Conservation (phyloP, 352 stramenopile species). For the Salisapilia sapeloensis region DNA sequence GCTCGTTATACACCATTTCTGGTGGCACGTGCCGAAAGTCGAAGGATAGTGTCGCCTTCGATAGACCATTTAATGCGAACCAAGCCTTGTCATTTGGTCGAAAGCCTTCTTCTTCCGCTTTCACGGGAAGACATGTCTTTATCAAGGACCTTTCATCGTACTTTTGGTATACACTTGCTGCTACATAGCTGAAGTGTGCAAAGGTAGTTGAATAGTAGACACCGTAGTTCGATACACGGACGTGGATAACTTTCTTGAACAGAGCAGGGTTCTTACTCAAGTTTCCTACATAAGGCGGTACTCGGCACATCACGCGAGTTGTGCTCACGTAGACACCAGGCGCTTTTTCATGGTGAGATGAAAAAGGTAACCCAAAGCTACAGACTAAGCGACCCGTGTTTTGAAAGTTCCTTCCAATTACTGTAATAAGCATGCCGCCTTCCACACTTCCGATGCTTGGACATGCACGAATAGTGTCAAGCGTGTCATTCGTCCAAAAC, state of each 20-base stretch:
- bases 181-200: conserved; percentile 23
- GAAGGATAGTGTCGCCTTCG: conserved; percentile 87
- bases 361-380: conserved; percentile 51
- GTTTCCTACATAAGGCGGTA: conserved; percentile 37
- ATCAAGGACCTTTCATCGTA: conserved; percentile 22
- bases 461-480: conserved; percentile 87
- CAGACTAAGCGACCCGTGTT: conserved; percentile 78
- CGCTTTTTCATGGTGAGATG: conserved; percentile 9
- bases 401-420: conserved; percentile 92
- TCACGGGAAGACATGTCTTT: conserved; percentile 11
- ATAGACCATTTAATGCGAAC: conserved; percentile 84
- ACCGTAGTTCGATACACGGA: conserved; percentile 75
- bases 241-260: conserved; percentile 13
- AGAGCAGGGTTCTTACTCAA: not conserved
- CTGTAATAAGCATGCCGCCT: conserved; percentile 55
- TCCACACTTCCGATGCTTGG: conserved; percentile 17
- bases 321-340: conserved; percentile 61
- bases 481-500: conserved; percentile 89
- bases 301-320: conserved; percentile 67
- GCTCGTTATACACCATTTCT: conserved; percentile 87
- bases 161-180: conserved; percentile 12
- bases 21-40: conserved; percentile 87
- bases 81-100: conserved; percentile 79
- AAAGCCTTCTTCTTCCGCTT: conserved; percentile 54
- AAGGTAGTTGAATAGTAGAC: conserved; percentile 47